Percentiles rank a stretch among this genome's conserved stretches.
phyloP scores from a whole-genome alignment of 2,329 filamentous ascomycete species.

The Ophiostoma fasciatum region DNA sequence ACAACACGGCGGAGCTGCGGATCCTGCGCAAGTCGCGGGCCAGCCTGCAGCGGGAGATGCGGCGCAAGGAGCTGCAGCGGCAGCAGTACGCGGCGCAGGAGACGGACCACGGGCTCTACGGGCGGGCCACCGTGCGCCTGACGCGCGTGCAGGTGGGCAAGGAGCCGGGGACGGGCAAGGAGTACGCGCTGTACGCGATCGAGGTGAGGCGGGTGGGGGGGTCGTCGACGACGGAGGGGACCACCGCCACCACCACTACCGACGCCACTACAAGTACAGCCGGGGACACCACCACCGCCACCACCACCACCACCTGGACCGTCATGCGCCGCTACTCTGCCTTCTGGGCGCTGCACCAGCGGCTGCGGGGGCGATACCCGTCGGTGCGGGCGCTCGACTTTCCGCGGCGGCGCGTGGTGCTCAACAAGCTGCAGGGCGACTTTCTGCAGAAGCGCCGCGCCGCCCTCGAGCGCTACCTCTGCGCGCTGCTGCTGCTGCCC shows the following conservation, averaged over 20 bases:
- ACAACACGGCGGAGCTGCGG: constrained; percentile 84
- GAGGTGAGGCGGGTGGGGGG: constrained; percentile 67
- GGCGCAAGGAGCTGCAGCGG: constrained; percentile 84
- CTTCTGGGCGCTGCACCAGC: constrained; percentile 90
- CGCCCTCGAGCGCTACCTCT: constrained; percentile 74
- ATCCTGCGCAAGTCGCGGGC: constrained; percentile 89
- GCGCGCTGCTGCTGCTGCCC: constrained; percentile 67
- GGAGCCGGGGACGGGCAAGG: constrained; percentile 64
- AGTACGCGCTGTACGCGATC: constrained; percentile 85
- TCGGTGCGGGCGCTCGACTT: constrained; percentile 86
- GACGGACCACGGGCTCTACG: constrained; percentile 93
- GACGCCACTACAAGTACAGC: too few relatives aligned
- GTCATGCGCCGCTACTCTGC: constrained; percentile 91
- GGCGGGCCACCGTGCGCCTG: constrained; percentile 76
- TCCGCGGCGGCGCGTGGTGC: constrained; percentile 76
- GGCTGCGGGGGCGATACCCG: constrained; percentile 68
- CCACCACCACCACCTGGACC: constrained; percentile 46
- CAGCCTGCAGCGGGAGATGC: constrained; percentile 81
- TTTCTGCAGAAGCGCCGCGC: constrained; percentile 80
- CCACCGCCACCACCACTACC: too few relatives aligned
- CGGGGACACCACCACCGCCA: background rate
- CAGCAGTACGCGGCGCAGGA: constrained; percentile 97
- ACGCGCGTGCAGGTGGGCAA: constrained; percentile 85
- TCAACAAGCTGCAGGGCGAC: constrained; percentile 93
- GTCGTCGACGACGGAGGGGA: too few relatives aligned